Evolutionary conservation across 2,329 filamentous ascomycete genomes (phyloP).

Genomic region (Sarocladium oryzae): DNA sequence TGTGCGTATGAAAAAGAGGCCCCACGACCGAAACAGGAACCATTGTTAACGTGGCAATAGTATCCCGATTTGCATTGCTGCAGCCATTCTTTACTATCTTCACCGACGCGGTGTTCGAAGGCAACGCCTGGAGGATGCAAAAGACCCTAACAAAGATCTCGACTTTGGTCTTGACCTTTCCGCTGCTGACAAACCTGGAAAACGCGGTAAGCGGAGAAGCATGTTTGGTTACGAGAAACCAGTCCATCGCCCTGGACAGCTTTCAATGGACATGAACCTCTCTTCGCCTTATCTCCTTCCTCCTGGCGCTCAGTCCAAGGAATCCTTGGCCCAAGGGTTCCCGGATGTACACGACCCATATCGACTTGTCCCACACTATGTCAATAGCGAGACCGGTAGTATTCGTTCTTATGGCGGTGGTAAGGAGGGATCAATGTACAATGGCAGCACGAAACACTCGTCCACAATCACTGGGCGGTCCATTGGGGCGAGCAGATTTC

Average conservation of each 20-base stretch:
- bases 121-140: slow-evolving; percentile 68
- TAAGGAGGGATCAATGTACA: slow-evolving; percentile 28
- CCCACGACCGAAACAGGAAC: background rate
- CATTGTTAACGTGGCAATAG: slow-evolving; percentile 38
- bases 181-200: slow-evolving; percentile 16
- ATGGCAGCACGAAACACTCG: slow-evolving; percentile 26
- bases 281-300: slow-evolving; percentile 91
- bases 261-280: slow-evolving; percentile 69
- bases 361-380: slow-evolving; percentile 53
- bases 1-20: slow-evolving; percentile 46
- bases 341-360: slow-evolving; percentile 79
- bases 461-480: slow-evolving; percentile 22
- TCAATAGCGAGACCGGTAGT: slow-evolving; percentile 49
- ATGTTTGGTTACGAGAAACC: slow-evolving; percentile 49
- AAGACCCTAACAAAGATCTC: slow-evolving; percentile 82
- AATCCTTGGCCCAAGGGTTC: slow-evolving; percentile 70
- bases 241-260: slow-evolving; percentile 40
- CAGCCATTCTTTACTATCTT: slow-evolving; percentile 64
- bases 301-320: slow-evolving; percentile 69
- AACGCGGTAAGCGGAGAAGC: slow-evolving; percentile 27
- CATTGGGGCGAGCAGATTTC: slow-evolving; percentile 18
- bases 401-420: slow-evolving; percentile 43
- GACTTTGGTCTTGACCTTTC: slow-evolving; percentile 77
- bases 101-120: slow-evolving; percentile 72
- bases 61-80: slow-evolving; percentile 64